phyloP scores from a whole-genome alignment of 2,329 filamentous ascomycete genomes.

The Fusarium sp. region DNA sequence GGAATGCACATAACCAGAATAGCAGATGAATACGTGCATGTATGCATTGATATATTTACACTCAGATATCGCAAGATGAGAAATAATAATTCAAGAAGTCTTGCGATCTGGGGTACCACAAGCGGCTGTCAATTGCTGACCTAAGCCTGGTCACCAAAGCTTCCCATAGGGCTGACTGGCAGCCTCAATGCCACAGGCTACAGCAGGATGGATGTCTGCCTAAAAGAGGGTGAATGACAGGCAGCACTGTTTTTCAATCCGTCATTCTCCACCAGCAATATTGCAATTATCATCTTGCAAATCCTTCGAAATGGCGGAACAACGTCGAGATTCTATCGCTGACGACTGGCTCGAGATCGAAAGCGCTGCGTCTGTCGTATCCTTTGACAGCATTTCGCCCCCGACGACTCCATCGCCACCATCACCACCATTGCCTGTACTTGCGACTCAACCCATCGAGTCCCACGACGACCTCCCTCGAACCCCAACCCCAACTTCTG shows the following conservation, averaged over 20 bases:
- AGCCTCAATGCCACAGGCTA: neutral
- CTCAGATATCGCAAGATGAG: too few relatives aligned
- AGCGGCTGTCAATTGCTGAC: constrained; percentile 4
- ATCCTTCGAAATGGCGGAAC: constrained; percentile 13
- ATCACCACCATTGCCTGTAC: neutral
- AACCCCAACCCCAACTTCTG: neutral
- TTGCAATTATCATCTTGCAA: neutral
- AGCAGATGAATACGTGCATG: too few relatives aligned
- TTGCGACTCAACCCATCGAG: neutral
- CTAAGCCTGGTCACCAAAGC: constrained; percentile 5
- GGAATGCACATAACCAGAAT: too few relatives aligned
- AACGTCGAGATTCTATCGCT: constrained; percentile 20
- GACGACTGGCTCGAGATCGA: constrained; percentile 47
- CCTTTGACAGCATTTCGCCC: constrained; percentile 16
- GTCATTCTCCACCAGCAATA: accelerated
- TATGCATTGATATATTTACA: too few relatives aligned
- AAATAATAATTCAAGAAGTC: neutral
- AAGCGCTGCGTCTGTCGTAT: constrained; percentile 36
- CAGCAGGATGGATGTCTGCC: constrained; percentile 20
- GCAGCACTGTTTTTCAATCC: neutral
- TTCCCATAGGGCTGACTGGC: neutral
- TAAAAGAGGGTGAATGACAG: constrained; percentile 13
- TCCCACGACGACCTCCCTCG: neutral
- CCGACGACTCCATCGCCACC: constrained; percentile 13
- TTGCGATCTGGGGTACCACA: neutral